Base-by-base conservation (phyloP, 2,329 filamentous ascomycete species). In the Paracamarosporium sp. region DNA sequence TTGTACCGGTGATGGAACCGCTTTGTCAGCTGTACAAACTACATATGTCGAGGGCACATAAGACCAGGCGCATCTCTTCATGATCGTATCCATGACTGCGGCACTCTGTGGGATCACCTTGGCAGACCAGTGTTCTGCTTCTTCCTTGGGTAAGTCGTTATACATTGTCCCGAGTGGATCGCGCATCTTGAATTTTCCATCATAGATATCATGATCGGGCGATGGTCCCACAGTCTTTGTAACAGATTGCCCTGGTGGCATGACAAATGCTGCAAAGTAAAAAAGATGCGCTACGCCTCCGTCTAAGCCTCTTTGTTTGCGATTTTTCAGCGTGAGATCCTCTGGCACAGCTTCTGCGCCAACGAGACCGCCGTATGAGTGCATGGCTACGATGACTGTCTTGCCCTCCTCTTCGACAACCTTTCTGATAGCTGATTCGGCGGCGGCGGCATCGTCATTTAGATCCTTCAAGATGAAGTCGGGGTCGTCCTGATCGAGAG, bases 31-130 rank as follows among this genome's bases (percentile, higher is more conserved):
- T 55, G 73, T 69, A 57, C 78, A 81, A n/a, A 78, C 50, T 11
- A 81, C 60, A 59, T 79, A 81, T 12, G 77, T 78, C 27, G 65
- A 72, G 1, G 77, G 73, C 24, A 81, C 72, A 41, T 76, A 61
- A 52, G 70, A 76, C 69, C 74, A 81, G 0, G 75, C 76, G 15
- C 72, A 73, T 33, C 75, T 73, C 0, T 67, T 73, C 12, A 73
- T 53, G 11, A 28, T 33, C 25, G 60, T 57, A 17, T 53, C 53
- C 35, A 53, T 36, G 11, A 63, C 56, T 1, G 35, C 53, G 28
- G 40, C 35, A 8, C 36, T 44, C 51, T 61, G 15, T 54, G 60
- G 9, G 54, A 71, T 28, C 38, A 50, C 41, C 24, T 25, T 47
- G 5, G 36, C 30, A n/a, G 36, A 50, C 63, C 53, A 65, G 13